These are phyloP conservation scores for Microbotryum saponariae DNA, from an alignment of 1,284 basidiomycete genomes.

Conservation along the genomic window DNA sequence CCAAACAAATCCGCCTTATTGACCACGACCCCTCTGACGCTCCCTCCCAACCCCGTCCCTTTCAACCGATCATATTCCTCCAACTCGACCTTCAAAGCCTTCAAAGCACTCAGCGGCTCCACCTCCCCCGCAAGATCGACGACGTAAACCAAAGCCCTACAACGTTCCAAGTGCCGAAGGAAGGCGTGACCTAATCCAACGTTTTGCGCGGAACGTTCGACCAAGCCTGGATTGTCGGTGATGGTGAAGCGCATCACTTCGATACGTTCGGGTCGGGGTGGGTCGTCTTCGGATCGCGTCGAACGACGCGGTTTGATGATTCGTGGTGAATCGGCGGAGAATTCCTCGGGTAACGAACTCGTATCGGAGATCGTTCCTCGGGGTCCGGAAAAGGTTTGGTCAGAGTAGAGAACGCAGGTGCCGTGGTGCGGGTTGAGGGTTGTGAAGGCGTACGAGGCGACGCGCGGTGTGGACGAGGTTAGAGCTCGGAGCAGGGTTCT, in stretches of 20 bases:
- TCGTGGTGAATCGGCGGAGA: constrained; percentile 4
- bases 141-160: constrained; percentile 81
- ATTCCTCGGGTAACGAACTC: constrained; percentile 11
- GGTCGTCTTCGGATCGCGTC: no score
- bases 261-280: not conserved
- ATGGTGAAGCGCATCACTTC: constrained; percentile 84
- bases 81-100: constrained; percentile 66
- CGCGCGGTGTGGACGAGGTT: constrained; percentile 77
- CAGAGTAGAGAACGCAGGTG: constrained; percentile 68
- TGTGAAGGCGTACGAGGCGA: constrained; percentile 88
- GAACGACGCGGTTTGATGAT: no score
- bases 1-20: constrained; percentile 85
- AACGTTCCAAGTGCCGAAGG: constrained; percentile 85
- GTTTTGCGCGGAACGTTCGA: constrained; percentile 74
- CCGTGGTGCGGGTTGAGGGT: constrained; percentile 94
- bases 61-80: constrained; percentile 59
- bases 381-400: constrained; percentile 55
- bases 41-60: constrained; percentile 21
- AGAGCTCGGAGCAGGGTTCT: constrained; percentile 77
- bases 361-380: constrained; percentile 21
- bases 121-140: constrained; percentile 66
- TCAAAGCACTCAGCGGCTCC: constrained; percentile 66
- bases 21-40: constrained; percentile 57
- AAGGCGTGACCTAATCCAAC: constrained; percentile 91
- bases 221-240: constrained; percentile 94